Base-by-base conservation (phyloP, 331 rosid species). In the Phaseolus coccineus region DNA sequence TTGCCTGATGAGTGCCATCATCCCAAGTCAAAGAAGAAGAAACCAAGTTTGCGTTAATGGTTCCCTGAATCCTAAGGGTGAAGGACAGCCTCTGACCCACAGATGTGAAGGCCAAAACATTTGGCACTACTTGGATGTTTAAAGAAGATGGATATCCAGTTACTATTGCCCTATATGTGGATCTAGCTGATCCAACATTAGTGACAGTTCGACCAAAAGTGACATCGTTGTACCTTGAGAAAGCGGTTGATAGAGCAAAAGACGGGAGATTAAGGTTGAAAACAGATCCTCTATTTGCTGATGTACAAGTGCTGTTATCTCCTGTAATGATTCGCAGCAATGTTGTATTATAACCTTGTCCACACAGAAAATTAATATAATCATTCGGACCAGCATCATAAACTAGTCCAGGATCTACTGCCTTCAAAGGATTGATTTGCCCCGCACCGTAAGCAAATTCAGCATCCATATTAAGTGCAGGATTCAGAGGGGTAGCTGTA, bases 261-360 rank as follows among this genome's bases (percentile, higher is more conserved):
- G 84, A 73, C 8, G 84, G 84, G 15, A 63, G 55, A 40, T 80
- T 80, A 4, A 73, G 68, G 62, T 80, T 19, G 2, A 14, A 35
- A 9, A 4, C 69, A 0, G 33, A 16, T 12, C n/a, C 52, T 0
- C 2, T 16, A 12, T 5, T 73, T 28, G 48, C 25, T 50, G 40
- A 8, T 14, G 59, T 13, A 12, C 79, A 80, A 9, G 2, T 52
- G 13, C 47, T 33, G 0, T 0, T 7, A 31, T 74, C 72, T 5
- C 4, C 14, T 0, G 64, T 55, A 4, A 81, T 0, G 3, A 0
- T 0, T 24, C 2, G 19, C 0, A 81, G 24, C 11, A 14, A 2
- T 14, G 3, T 2, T 1, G 42, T 56, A 16, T 0, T 1, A 1
- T 55, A 55, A 24, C 31, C 14, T 55, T 55, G 62, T 55, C 62